A percentile compares a stretch with the other conserved stretches of the same genome.
phyloP scores from a whole-genome alignment of 2,329 filamentous ascomycete genomes.

The Didymella lethalis region DNA sequence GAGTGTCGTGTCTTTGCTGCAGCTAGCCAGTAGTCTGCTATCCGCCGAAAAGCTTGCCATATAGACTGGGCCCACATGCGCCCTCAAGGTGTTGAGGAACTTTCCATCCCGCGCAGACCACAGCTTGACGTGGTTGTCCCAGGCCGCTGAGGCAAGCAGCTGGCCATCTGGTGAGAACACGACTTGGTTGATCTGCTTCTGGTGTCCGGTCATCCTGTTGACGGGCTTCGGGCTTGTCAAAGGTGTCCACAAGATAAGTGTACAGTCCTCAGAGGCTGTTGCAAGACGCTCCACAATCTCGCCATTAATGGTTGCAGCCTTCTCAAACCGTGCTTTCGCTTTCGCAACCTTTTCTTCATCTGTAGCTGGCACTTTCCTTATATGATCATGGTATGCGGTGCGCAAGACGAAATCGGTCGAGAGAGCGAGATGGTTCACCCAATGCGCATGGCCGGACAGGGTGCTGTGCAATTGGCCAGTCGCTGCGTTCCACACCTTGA shows the following conservation, averaged over 20 bases:
- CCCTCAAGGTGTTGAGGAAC: slow-evolving; percentile 86
- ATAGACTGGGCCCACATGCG: slow-evolving; percentile 91
- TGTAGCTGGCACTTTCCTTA: slow-evolving; percentile 71
- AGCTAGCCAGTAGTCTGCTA: slow-evolving; percentile 85
- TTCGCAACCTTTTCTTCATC: slow-evolving; percentile 75
- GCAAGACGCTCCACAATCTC: slow-evolving; percentile 84
- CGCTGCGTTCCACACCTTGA: slow-evolving; percentile 86
- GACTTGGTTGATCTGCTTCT: slow-evolving; percentile 96
- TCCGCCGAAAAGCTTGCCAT: slow-evolving; percentile 93
- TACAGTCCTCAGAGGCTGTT: slow-evolving; percentile 93
- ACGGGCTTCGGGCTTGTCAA: slow-evolving; percentile 78
- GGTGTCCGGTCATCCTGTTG: slow-evolving; percentile 88
- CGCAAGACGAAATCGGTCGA: slow-evolving; percentile 91
- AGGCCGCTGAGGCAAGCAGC: slow-evolving; percentile 85
- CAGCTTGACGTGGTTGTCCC: slow-evolving; percentile 94
- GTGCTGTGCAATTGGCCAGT: slow-evolving; percentile 83
- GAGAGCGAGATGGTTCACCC: slow-evolving; percentile 93
- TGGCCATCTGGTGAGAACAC: slow-evolving; percentile 90
- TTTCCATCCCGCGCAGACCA: slow-evolving; percentile 80
- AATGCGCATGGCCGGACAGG: slow-evolving; percentile 84
- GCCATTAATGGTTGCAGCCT: slow-evolving; percentile 78
- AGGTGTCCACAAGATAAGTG: slow-evolving; percentile 95
- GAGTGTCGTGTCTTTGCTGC: slow-evolving; percentile 88
- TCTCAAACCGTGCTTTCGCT: slow-evolving; percentile 83
- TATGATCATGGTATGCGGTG: slow-evolving; percentile 86